Percentiles rank a stretch among this genome's conserved stretches.
phyloP scores from a whole-genome alignment of 2,329 filamentous ascomycete genomes.

The Diaporthe longicolla region DNA sequence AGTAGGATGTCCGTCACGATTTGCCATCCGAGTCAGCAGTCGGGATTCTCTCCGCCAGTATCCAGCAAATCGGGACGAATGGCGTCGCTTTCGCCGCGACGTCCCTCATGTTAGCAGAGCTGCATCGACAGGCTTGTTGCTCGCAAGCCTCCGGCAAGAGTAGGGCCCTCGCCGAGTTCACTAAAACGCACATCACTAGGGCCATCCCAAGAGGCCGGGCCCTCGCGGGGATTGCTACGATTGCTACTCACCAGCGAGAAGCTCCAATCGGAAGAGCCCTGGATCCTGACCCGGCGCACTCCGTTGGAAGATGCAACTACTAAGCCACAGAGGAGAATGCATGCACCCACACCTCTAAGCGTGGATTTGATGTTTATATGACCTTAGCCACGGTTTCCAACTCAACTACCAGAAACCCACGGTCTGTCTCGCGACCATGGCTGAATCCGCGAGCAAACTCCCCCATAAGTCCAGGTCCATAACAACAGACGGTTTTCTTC shows the following conservation, averaged over 20 bases:
- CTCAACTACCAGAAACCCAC: background rate
- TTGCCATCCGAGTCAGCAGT: conserved; percentile 22
- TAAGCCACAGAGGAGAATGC: too few species aligned
- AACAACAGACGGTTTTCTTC: background rate
- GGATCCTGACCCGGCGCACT: conserved; percentile 19
- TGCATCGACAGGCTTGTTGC: background rate
- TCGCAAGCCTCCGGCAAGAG: conserved; percentile 26
- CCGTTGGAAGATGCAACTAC: background rate
- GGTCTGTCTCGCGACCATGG: background rate
- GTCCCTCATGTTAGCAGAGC: background rate
- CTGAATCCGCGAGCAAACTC: background rate
- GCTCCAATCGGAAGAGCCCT: conserved; percentile 34
- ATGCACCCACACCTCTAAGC: too few species aligned
- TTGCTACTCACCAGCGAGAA: background rate
- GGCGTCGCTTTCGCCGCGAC: conserved; percentile 18
- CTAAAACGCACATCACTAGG: conserved; percentile 18
- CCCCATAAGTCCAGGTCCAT: background rate
- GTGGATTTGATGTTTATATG: too few species aligned
- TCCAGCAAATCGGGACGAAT: conserved; percentile 8
- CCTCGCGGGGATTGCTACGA: background rate
- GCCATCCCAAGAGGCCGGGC: conserved; percentile 22
- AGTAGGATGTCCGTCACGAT: conserved; percentile 13
- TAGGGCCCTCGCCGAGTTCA: conserved; percentile 3
- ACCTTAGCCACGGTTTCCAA: too few species aligned
- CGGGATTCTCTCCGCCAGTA: background rate